A percentile compares a stretch with the other conserved stretches of the same genome.
Conservation (phyloP, 23 red algal genomes). For the Gracilaria vermiculophylla region DNA sequence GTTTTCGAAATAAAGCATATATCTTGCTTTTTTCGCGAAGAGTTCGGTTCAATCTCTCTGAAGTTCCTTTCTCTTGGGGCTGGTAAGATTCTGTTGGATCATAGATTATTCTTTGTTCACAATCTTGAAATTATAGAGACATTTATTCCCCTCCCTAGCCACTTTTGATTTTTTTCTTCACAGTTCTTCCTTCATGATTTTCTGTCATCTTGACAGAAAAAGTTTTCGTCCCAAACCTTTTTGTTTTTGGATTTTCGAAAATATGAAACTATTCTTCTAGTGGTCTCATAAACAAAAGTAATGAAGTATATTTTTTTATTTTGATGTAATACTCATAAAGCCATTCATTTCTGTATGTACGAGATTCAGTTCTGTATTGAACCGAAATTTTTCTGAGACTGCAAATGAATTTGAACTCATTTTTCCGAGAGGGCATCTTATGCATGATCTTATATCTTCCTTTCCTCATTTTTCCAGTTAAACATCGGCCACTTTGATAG, state of each 20-base stretch:
- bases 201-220: neutral
- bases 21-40: too few relatives aligned
- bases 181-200: neutral
- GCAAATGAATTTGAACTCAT: neutral
- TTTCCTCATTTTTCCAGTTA: neutral
- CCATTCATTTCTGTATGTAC: slow-evolving; percentile 1
- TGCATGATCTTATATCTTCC: neutral
- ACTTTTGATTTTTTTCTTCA: neutral
- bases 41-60: too few relatives aligned
- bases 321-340: neutral
- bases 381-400: neutral
- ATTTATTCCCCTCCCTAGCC: slow-evolving; percentile 37
- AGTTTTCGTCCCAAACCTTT: neutral
- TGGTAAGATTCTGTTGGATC: too few relatives aligned
- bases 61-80: neutral
- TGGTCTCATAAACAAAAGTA: slow-evolving; percentile 23
- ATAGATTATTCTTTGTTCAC: neutral
- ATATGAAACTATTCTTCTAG: neutral
- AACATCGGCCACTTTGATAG: neutral
- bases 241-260: neutral
- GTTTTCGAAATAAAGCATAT: too few relatives aligned
- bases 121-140: neutral
- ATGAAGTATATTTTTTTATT: slow-evolving; percentile 5
- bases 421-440: neutral
- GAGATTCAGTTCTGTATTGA: neutral